Base-by-base conservation (phyloP, 192 early-diverging fungal species). In the Thamnidium elegans region DNA sequence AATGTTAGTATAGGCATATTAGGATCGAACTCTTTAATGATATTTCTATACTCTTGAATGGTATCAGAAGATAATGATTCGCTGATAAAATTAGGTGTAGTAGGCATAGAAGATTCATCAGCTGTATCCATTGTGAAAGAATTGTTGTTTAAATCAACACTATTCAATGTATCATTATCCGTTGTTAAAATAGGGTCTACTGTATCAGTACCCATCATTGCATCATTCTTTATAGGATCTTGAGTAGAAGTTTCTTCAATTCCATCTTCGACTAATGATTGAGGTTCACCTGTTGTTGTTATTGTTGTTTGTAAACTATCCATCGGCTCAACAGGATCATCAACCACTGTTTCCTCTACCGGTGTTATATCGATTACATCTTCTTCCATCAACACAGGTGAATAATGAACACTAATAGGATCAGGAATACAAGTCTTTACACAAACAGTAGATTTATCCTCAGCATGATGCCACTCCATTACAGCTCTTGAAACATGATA, bases 381-480 rank as follows among this genome's bases (percentile, higher is more conserved):
- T 39, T 19, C 34, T 34, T 19, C 19, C n/a, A 36, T 56, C 6
- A 17, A 14, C 9, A 56, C 34, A 9, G 34, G 31, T 56, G 19
- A 39, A 11, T n/a, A 17, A 19, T 17, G 32, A 34, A 4, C n/a
- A 8, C 32, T 56, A 7, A 56, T 56, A 7, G 55, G 55, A 34
- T 56, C 55, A 17, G 55, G 55, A 56, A 56, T 56, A 34, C 55
- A n/a, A 19, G 55, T 56, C 31, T 78, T 72, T 1, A 90, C 71
- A 71, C 92, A 94, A n/a, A 91, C 43, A n/a, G 65, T 62, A 0
- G 83, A 72, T 70, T 91, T 92, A 68, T 92, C 87, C 7, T 74
- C 68, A 3, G 85, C 67, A 26, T 73, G 58, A 78, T 93, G 91
- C 87, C 89, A 94, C 34, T 89, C 90, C 79, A 87, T 74, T 5